Conservation (phyloP, 2,329 filamentous ascomycete genomes). For the Myotisia sp. region DNA sequence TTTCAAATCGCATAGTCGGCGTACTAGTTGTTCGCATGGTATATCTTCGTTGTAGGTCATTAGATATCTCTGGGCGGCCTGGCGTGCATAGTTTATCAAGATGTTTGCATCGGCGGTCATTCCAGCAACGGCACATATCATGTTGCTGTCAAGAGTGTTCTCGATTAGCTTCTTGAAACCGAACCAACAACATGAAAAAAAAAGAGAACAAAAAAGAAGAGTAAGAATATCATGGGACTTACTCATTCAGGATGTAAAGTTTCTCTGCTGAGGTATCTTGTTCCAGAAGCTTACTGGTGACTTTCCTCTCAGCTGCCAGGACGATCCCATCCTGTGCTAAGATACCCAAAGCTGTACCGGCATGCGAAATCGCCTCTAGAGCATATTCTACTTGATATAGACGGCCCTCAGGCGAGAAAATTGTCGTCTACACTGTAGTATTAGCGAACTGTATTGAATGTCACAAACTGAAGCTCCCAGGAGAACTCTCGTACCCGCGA, state of each 20-base stretch:
- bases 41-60: slow-evolving; percentile 99
- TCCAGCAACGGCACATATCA: slow-evolving; percentile 97
- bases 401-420: slow-evolving; percentile 97
- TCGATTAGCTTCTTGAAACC: too few species aligned
- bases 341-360: slow-evolving; percentile 91
- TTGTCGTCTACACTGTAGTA: slow-evolving; percentile 95
- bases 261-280: slow-evolving; percentile 99
- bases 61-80: slow-evolving; percentile 93
- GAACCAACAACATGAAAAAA: too few species aligned
- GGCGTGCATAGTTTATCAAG: slow-evolving; percentile 98
- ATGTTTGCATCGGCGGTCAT: slow-evolving; percentile 99
- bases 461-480: too few species aligned
- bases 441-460: too few species aligned
- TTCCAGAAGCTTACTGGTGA: slow-evolving; percentile 96
- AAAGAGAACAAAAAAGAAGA: background rate
- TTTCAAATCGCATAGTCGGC: slow-evolving; percentile 91
- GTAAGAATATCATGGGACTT: slow-evolving; percentile 23
- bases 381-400: slow-evolving; percentile 99
- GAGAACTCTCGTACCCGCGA: slow-evolving; percentile 56
- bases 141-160: slow-evolving; percentile 53
- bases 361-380: slow-evolving; percentile 94
- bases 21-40: slow-evolving; percentile 95
- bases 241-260: slow-evolving; percentile 99
- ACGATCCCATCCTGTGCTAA: slow-evolving; percentile 97
- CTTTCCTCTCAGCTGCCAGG: slow-evolving; percentile 92